Evolutionary conservation across 139 green algal species (phyloP), one percentile per base, ranked within the genome.

Genomic region (Dunaliella primolecta): DNA sequence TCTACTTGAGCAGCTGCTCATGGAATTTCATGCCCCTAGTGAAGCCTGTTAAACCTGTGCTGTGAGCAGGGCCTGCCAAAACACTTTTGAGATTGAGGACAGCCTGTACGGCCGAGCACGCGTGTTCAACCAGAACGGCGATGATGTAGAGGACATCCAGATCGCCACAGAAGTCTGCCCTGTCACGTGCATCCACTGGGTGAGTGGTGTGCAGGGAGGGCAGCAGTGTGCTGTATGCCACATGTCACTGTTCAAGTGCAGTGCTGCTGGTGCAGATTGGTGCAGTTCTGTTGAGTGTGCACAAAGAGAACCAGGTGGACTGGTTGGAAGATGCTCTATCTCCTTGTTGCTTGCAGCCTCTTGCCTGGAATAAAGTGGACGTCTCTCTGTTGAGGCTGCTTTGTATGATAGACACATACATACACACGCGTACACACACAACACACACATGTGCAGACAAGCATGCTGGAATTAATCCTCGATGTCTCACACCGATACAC

Each of bases 121-220:
- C 23, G 89, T 92, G 0, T 84, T 91, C 21, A 36, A 75, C 2
- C 85, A 88, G 57, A 72, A 46, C 0, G 81, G 78, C 0, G 85
- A 86, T 31, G 3, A 33, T 1, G 15, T 75, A 2, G 85, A 88
- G 0, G 75, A 83, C 25, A 34, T 86, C 0, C 83, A 93, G 85
- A 86, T 92, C 27, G 88, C 90, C 0, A 90, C 92, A 30, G 88
- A 93, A 79, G 91, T 85, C 31, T 93, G 90, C 85, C 90, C 90
- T 1, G 90, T 93, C 32, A 87, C 88, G 71, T 92, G 89, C 85
- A 92, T 92, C 36, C 85, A 92, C 36, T 92, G 89, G 86, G 89
- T 90, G 81, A 81, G 85, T 37, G 36, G 0, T 31, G 79, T 20
- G 2, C n/a, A n/a, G n/a, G n/a, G n/a, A n/a, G n/a, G n/a, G n/a